Conservation (phyloP, 2,329 filamentous ascomycete genomes). For the Cladosporium oxysporum region DNA sequence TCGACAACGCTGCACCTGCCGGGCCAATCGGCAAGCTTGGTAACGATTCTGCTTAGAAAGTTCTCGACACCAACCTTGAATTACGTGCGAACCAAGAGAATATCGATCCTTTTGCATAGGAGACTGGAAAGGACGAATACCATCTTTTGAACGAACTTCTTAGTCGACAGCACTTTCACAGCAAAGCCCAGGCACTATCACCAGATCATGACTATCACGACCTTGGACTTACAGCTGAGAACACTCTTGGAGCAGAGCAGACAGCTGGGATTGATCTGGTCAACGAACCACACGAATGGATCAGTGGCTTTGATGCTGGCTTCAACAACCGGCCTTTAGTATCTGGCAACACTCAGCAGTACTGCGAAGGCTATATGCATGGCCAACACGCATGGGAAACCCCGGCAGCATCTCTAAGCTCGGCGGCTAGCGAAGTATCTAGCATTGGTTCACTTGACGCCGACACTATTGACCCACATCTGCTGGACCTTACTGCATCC, state of each 20-base stretch:
- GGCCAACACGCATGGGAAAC: slow-evolving; percentile 1
- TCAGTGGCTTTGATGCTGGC: slow-evolving; percentile 6
- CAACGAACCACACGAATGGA: slow-evolving; percentile 1
- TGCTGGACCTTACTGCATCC: background rate
- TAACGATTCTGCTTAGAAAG: background rate
- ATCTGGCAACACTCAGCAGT: background rate
- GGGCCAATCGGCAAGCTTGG: too few species aligned
- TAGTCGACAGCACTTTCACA: background rate
- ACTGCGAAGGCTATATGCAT: background rate
- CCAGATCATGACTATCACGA: background rate
- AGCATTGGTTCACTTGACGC: background rate
- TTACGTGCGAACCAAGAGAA: background rate
- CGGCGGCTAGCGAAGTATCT: background rate
- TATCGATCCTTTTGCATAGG: slow-evolving; percentile 9
- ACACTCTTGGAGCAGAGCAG: background rate
- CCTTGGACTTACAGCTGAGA: background rate
- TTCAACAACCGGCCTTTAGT: background rate
- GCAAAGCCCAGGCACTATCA: background rate
- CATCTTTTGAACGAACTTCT: background rate
- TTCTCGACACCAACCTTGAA: background rate
- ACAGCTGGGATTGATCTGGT: background rate
- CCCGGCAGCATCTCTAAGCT: background rate
- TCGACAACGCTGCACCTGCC: slow-evolving; percentile 23
- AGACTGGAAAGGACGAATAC: background rate
- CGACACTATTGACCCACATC: background rate